Evolutionary conservation across 306 rosid genomes (phyloP), one percentile per base, ranked within the genome.

Genomic region (Pyrus communis): DNA sequence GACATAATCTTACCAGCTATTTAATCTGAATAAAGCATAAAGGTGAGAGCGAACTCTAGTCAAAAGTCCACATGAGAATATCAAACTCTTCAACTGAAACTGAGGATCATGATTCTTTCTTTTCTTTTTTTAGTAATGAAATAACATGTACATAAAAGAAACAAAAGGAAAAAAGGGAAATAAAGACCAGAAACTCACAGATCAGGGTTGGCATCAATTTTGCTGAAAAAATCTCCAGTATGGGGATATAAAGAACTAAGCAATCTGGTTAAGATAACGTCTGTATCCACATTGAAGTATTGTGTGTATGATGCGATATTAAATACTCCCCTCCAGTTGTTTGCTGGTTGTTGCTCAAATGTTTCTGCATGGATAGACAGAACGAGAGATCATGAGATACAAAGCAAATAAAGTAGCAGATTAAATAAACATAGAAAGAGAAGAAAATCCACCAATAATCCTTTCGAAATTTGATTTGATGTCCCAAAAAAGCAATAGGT

Each of bases 151-250:
- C 7, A 31, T 17, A 33, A 9, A 69, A 15, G n/a, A 28, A 55
- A 73, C 22, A 31, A 65, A 68, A 59, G 13, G 13, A 38, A 30
- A n/a, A 38, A 77, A 40, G 9, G 54, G 25, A 43, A 74, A 63
- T 67, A 69, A 13, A 71, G 69, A 21, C 42, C 71, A 81, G 79
- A 69, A 64, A 89, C 99, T 82, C 80, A 96, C 99, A 96, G 83
- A 78, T 96, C 99, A 76, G 99, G 99, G 79, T 92, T 96, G 61
- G 97, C 98, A 78, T 92, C 97, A 75, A 96, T 93, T 84, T 89
- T 96, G 94, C 82, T 85, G 76, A 89, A 84, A 81, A 96, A 96
- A 78, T 96, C 99, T 69, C 96, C 92, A 71, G 83, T 85, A 79
- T 80, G 81, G 40, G 99, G 99, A 86, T 91, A 77, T 75, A 96